Evolutionary conservation across 768 basidiomycete species (phyloP), one percentile per base, ranked within the genome.

Genomic region (Tricholoma sp.): DNA sequence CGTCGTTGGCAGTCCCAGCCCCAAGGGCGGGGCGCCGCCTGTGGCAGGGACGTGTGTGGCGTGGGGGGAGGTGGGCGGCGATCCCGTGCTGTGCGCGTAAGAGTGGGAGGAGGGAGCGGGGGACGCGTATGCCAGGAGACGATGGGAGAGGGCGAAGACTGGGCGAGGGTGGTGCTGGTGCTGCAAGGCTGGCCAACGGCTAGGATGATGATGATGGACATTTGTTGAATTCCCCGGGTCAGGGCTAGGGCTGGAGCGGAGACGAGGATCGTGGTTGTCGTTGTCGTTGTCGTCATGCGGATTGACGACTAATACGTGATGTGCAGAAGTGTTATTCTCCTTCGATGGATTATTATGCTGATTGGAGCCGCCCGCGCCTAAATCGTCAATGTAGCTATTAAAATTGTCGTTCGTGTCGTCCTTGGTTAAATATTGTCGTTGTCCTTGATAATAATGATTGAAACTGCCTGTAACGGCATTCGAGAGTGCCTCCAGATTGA

Each of bases 111-210:
- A 56, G 5, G 62, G 62, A 16, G 59, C 52, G 19, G 58, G 61
- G 2, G 68, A 72, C 8, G 81, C 77, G 61, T 80, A 88, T 4
- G 84, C 86, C 12, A 90, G 74, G 22, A 91, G 79, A 9, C 87
- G 83, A 34, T 76, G 69, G 11, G 84, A 84, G 18, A 87, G 72
- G 3, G 84, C 75, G 65, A 82, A 88, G 9, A 86, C 70, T 1
- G 88, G 82, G n/a, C 62, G 69, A 1, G 76, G 76, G 31, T 61
- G 55, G 18, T 58, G 57, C 14, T 61, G 55, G 18, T 58, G 57
- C 14, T 34, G 49, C 9, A 34, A n/a, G 49, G 2, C 24, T 5
- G 24, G 24, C 24, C 24, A 27, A 27, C 24, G 24, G 24, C 11
- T 50, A 54, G 4, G 31, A 52, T 2, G 49, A 31, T 22, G 12